Percentiles rank a stretch among this genome's conserved stretches.
Conservation (phyloP, 495 filamentous ascomycete genomes). For the Schizothecium vesticola region DNA sequence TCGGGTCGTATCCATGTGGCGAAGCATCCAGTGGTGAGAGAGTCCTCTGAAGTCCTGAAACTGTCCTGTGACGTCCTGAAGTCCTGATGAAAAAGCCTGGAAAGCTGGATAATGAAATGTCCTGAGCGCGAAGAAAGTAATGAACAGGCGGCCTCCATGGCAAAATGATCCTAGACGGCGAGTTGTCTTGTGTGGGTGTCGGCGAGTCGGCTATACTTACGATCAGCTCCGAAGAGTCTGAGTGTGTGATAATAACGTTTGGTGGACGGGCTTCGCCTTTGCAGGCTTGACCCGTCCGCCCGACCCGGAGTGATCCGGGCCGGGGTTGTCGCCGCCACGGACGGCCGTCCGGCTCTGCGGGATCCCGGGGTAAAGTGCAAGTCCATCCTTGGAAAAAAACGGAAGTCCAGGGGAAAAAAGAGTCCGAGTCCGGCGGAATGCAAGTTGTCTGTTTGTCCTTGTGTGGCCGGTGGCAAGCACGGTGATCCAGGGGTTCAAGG, state of each 20-base stretch:
- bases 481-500: neutral
- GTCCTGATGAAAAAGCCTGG: neutral
- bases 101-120: conserved; percentile 5
- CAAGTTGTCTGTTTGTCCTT: conserved; percentile 4
- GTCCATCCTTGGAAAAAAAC: neutral
- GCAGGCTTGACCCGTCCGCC: conserved; percentile 4
- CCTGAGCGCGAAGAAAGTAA: conserved; percentile 5
- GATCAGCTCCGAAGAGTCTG: conserved; percentile 10
- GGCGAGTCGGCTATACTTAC: conserved; percentile 18
- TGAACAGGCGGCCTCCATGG: neutral
- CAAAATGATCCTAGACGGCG: conserved; percentile 7
- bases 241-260: conserved; percentile 9
- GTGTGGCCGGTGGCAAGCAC: neutral
- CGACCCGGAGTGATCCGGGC: neutral
- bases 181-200: conserved; percentile 1
- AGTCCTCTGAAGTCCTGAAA: conserved; percentile 1
- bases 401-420: neutral
- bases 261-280: neutral
- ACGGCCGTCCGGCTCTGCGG: conserved; percentile 6
- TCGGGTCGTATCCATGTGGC: neutral
- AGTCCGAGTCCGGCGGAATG: conserved; percentile 6
- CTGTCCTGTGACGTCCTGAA: neutral
- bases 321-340: neutral
- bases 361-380: neutral
- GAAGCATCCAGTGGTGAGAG: neutral